phyloP scores from a whole-genome alignment of 75 land plant genomes.

The Picea sitchensis region DNA sequence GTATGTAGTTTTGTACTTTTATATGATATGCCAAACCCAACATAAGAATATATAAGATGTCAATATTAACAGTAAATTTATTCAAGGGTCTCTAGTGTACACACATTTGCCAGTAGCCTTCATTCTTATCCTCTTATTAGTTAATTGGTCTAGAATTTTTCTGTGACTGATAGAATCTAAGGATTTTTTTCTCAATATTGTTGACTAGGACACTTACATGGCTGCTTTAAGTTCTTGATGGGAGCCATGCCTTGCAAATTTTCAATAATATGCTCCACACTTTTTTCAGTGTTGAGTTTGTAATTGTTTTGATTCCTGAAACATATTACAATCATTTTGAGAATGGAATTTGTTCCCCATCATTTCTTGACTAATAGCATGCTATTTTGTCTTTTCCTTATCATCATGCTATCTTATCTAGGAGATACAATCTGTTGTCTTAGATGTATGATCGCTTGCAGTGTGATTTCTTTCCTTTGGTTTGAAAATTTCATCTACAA shows the following conservation, averaged over 20 bases:
- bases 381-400: not conserved
- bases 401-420: not conserved
- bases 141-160: not conserved
- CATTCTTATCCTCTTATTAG: not conserved
- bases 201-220: not conserved
- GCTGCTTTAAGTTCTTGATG: not conserved
- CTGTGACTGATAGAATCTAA: not conserved
- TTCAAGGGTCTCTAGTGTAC: not conserved
- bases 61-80: not conserved
- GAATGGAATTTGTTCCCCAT: not conserved
- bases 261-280: not conserved
- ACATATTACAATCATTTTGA: not conserved
- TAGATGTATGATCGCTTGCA: not conserved
- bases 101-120: not conserved
- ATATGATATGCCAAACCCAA: not conserved
- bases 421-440: not conserved
- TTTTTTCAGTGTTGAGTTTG: no score
- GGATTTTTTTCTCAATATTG: not conserved
- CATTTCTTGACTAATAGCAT: not conserved
- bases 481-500: no score
- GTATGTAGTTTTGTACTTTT: not conserved
- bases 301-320: not conserved
- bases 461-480: not conserved
- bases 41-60: not conserved
- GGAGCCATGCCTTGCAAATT: not conserved